phyloP scores from a whole-genome alignment of 2,329 filamentous ascomycete species.

The Metarhizium sp. region DNA sequence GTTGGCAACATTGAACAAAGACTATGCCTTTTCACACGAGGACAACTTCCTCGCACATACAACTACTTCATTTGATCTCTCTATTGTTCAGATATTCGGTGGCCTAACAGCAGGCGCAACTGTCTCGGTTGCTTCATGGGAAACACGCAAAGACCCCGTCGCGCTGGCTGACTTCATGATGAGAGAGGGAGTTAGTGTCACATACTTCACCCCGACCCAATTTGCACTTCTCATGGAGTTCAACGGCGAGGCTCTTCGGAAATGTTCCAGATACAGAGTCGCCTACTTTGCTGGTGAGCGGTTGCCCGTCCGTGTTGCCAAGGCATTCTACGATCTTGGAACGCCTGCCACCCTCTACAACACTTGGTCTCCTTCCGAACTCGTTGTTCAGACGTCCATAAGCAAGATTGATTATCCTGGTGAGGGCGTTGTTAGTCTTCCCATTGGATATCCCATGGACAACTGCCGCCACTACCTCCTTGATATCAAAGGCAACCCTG shows the following conservation, averaged over 20 bases:
- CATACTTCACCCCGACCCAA: slow-evolving; percentile 16
- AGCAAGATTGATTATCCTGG: slow-evolving; percentile 10
- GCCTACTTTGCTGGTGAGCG: slow-evolving; percentile 15
- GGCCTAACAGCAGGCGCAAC: slow-evolving; percentile 14
- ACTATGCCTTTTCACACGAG: slow-evolving; percentile 10
- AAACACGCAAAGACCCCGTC: slow-evolving; percentile 14
- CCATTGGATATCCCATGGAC: slow-evolving; percentile 15
- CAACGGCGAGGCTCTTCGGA: slow-evolving; percentile 11
- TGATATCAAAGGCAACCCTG: slow-evolving; percentile 24
- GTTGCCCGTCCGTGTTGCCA: slow-evolving; percentile 13
- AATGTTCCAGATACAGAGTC: slow-evolving; percentile 12
- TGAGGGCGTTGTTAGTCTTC: slow-evolving; percentile 9
- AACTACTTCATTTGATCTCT: slow-evolving; percentile 16
- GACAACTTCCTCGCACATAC: slow-evolving; percentile 15
- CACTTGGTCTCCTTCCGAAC: slow-evolving; percentile 15
- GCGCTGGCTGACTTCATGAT: slow-evolving; percentile 16
- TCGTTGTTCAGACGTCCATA: slow-evolving; percentile 15
- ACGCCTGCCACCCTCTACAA: slow-evolving; percentile 14
- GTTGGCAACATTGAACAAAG: slow-evolving; percentile 14
- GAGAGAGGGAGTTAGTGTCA: slow-evolving; percentile 11
- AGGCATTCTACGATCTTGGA: slow-evolving; percentile 14
- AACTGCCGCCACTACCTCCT: slow-evolving; percentile 30
- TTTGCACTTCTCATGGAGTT: slow-evolving; percentile 14
- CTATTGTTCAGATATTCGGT: slow-evolving; percentile 14
- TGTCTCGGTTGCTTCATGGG: slow-evolving; percentile 13